phyloP scores from a whole-genome alignment of 2,329 filamentous ascomycete genomes.

The Nigrograna mackinnonii region DNA sequence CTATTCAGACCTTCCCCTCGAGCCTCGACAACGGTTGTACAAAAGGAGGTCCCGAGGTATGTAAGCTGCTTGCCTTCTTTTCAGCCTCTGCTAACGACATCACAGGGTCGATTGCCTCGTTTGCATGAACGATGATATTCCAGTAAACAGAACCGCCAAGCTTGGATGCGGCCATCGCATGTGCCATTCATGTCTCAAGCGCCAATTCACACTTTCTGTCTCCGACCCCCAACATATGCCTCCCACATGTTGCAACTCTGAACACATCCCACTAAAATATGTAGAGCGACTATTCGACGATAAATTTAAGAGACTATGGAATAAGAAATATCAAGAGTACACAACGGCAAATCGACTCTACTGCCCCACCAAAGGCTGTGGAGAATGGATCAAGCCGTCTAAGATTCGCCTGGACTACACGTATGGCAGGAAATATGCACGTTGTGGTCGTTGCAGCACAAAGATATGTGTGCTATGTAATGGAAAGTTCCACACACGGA shows the following conservation, averaged over 20 bases:
- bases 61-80: conserved; percentile 3
- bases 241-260: conserved; percentile 75
- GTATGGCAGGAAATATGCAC: conserved; percentile 64
- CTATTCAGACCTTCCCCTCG: conserved; percentile 33
- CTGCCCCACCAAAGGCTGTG: conserved; percentile 73
- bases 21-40: conserved; percentile 19
- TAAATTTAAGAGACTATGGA: conserved; percentile 79
- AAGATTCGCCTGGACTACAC: conserved; percentile 62
- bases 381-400: conserved; percentile 77
- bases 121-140: conserved; percentile 70
- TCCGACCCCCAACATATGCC: conserved; percentile 82
- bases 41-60: conserved; percentile 31
- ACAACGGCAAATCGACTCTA: conserved; percentile 76
- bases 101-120: conserved; percentile 70
- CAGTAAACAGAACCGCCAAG: conserved; percentile 66
- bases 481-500: conserved; percentile 68
- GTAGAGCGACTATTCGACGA: conserved; percentile 75
- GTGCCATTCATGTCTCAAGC: conserved; percentile 77
- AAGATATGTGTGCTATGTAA: conserved; percentile 77
- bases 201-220: conserved; percentile 74
- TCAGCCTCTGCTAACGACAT: conserved; percentile 13
- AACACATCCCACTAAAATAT: conserved; percentile 74
- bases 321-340: conserved; percentile 77
- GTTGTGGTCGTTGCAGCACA: conserved; percentile 71
- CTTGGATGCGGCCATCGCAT: conserved; percentile 80